Evolutionary conservation across 2,329 filamentous ascomycete genomes (phyloP).

Genomic region (Daldinia eschscholtzii): DNA sequence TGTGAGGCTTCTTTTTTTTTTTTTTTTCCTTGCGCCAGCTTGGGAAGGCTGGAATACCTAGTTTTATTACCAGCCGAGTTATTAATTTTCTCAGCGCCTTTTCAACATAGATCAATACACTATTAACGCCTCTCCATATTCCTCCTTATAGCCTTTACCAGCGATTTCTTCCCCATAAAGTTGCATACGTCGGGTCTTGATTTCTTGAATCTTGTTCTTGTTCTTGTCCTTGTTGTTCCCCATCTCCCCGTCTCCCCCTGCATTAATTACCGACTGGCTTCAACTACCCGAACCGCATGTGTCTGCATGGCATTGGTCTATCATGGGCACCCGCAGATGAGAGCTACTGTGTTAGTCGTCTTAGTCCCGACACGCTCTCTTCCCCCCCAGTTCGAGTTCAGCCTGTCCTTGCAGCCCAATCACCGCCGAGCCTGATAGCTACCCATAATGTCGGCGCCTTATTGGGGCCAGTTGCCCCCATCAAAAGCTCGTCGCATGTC

Average conservation of each 20-base stretch:
- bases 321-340: constrained; percentile 47
- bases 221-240: background rate
- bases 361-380: constrained; percentile 23
- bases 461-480: constrained; percentile 70
- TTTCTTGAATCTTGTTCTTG: constrained; percentile 3
- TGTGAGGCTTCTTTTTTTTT: constrained; percentile 29
- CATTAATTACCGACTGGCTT: constrained; percentile 44
- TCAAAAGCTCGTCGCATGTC: constrained; percentile 61
- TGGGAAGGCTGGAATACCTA: constrained; percentile 34
- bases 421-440: constrained; percentile 38
- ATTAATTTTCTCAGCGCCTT: constrained; percentile 23
- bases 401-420: constrained; percentile 48
- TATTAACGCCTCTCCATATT: background rate
- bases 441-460: constrained; percentile 62
- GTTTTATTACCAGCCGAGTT: constrained; percentile 36
- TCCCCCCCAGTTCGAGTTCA: constrained; percentile 35
- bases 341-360: constrained; percentile 32
- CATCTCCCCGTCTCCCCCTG: constrained; percentile 31
- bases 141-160: background rate
- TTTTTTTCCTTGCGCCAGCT: constrained; percentile 29
- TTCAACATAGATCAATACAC: constrained; percentile 30
- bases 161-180: constrained; percentile 1
- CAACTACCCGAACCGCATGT: constrained; percentile 54
- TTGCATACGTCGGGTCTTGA: constrained; percentile 5
- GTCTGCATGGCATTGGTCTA: constrained; percentile 62